Evolutionary conservation across 495 filamentous ascomycete genomes (phyloP).

Genomic region (Jackrogersella minutella): DNA sequence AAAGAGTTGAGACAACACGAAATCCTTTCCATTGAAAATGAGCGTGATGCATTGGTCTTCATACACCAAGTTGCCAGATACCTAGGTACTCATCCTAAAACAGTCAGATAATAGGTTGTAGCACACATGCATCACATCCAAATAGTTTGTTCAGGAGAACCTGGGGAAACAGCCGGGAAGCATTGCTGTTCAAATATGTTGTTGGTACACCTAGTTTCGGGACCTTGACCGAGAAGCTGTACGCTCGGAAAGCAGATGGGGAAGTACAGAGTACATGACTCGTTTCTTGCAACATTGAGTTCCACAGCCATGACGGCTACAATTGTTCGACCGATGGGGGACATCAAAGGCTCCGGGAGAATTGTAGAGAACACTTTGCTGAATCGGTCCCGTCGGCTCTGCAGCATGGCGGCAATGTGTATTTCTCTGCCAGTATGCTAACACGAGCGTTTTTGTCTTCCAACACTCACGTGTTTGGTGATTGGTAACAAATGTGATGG

Average conservation of each 20-base stretch:
- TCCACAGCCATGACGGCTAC: conserved; percentile 18
- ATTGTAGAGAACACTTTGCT: conserved; percentile 19
- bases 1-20: conserved; percentile 13
- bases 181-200: conserved; percentile 8
- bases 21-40: conserved; percentile 11
- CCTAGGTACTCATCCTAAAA: conserved; percentile 2
- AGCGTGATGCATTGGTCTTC: not conserved
- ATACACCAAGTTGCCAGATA: conserved; percentile 1
- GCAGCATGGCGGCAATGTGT: conserved; percentile 20
- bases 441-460: conserved; percentile 5
- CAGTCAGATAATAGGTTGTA: conserved; percentile 4
- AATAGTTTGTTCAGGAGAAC: conserved; percentile 15
- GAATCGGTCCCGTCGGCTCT: conserved; percentile 16
- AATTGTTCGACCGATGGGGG: conserved; percentile 27
- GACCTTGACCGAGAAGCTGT: not conserved
- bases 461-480: conserved; percentile 11
- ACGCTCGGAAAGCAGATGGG: conserved; percentile 12
- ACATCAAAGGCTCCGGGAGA: conserved; percentile 24
- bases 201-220: conserved; percentile 10
- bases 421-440: not conserved
- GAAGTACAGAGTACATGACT: conserved; percentile 24
- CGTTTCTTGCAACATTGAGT: not conserved
- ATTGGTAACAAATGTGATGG: conserved; percentile 11
- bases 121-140: conserved; percentile 24
- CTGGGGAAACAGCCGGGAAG: conserved; percentile 11